Base-by-base conservation (phyloP, 768 basidiomycete species). In the Psilocybe sp. region DNA sequence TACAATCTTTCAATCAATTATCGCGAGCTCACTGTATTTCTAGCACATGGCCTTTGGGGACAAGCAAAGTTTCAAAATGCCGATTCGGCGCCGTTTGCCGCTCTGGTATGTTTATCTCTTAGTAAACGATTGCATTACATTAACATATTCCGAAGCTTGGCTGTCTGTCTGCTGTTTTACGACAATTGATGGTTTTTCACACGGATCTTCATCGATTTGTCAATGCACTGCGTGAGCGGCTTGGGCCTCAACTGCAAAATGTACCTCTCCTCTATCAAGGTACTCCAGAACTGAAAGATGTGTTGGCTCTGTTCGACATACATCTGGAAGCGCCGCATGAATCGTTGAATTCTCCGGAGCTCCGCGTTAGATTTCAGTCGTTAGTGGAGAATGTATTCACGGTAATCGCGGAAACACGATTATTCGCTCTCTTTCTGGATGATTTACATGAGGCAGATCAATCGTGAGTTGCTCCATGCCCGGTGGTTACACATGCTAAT, bases 381-480 rank as follows among this genome's bases (percentile, higher is more conserved):
- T 67, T 88, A 32, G 82, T 87, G 3, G 82, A 86, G 63, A 82
- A 77, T 58, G 85, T 88, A 31, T 86, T 88, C 56, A 65, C 76
- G 5, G 81, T 85, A 15, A 77, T 88, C 37, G 79, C 86, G 1
- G 84, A 88, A 60, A 86, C 83, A 6, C 72, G 85, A 33, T 64
- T 87, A 43, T 81, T 89, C 54, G 85, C 85, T 1, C 64, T 89
- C 44, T 87, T 87, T 57, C 69, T 87, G 39, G 86, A 88, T 59
- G 86, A 88, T 63, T 64, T 88, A 13, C 87, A 89, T 52, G 85
- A 86, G 57, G 86, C 87, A 8, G 82, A 87, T 61, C 79, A 82
- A 51, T 84, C 84, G 79, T 87, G 35, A 58, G 56, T 52, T 40
- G 50, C 19, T 11, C 12, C 23, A 47, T n/a, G 19, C 39, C 35